A percentile compares a stretch with the other conserved stretches of the same genome.
phyloP scores from a whole-genome alignment of 257 asterid genomes.

The Verbascum thapsus region DNA sequence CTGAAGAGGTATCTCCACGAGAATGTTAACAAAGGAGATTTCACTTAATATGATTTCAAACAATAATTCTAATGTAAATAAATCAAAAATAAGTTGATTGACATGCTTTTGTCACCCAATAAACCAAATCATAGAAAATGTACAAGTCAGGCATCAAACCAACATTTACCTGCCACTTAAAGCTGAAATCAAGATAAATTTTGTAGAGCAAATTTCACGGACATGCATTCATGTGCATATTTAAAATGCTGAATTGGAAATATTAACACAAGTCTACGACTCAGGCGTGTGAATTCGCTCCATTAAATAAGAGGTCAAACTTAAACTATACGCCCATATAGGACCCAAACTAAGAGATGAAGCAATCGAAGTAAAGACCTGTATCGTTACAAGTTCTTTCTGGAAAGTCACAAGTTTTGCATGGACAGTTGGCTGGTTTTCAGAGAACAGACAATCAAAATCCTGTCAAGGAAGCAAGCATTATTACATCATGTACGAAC shows the following conservation, averaged over 20 bases:
- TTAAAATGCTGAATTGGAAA: not conserved
- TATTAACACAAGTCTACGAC: slow-evolving; percentile 4
- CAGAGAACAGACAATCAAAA: slow-evolving; percentile 72
- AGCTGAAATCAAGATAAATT: slow-evolving; percentile 11
- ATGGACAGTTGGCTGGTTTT: slow-evolving; percentile 70
- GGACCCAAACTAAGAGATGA: slow-evolving; percentile 6
- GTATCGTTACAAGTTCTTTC: slow-evolving; percentile 57
- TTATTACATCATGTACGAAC: slow-evolving; percentile 19
- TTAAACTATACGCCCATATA: not conserved
- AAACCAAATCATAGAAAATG: not conserved
- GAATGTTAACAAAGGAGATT: slow-evolving; percentile 18
- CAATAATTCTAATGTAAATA: not conserved
- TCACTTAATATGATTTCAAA: slow-evolving; percentile 10
- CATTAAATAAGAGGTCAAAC: not conserved
- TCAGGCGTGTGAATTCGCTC: slow-evolving; percentile 5
- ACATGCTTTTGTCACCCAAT: not conserved
- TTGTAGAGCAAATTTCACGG: not conserved
- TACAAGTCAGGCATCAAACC: slow-evolving; percentile 5
- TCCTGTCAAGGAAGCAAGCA: slow-evolving; percentile 53
- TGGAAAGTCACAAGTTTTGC: slow-evolving; percentile 80
- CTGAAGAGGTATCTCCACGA: not conserved
- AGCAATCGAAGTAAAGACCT: slow-evolving; percentile 44
- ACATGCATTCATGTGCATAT: slow-evolving; percentile 6
- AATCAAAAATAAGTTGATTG: slow-evolving; percentile 8
- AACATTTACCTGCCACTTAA: slow-evolving; percentile 14